These are phyloP conservation scores for Penicillium antarcticum DNA, from an alignment of 495 filamentous ascomycete genomes.

Conservation along the genomic window DNA sequence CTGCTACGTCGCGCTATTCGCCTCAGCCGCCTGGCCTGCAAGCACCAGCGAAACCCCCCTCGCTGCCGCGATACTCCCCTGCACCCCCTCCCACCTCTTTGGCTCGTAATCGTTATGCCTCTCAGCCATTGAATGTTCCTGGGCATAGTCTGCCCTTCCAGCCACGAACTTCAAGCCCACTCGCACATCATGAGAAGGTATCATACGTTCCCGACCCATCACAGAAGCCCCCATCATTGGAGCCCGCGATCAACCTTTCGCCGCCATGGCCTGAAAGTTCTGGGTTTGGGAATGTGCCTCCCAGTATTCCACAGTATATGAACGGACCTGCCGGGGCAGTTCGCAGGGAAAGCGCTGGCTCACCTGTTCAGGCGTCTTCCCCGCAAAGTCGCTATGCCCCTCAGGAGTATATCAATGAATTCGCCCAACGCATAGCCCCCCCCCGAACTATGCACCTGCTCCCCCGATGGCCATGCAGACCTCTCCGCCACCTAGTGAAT, in stretches of 20 bases:
- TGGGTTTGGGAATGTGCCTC: slow-evolving; percentile 18
- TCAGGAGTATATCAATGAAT: slow-evolving; percentile 53
- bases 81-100: slow-evolving; percentile 42
- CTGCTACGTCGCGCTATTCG: slow-evolving; percentile 39
- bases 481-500: slow-evolving; percentile 21
- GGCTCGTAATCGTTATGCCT: slow-evolving; percentile 46
- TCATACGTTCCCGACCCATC: slow-evolving; percentile 34
- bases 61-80: slow-evolving; percentile 38
- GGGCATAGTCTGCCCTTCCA: slow-evolving; percentile 62
- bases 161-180: slow-evolving; percentile 80
- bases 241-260: slow-evolving; percentile 25
- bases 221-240: slow-evolving; percentile 24
- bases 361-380: slow-evolving; percentile 22
- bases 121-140: slow-evolving; percentile 46
- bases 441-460: slow-evolving; percentile 30
- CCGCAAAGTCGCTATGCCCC: slow-evolving; percentile 39
- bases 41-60: slow-evolving; percentile 28
- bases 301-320: slow-evolving; percentile 8
- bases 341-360: slow-evolving; percentile 2
- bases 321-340: slow-evolving; percentile 3
- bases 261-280: slow-evolving; percentile 15
- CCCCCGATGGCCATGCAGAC: slow-evolving; percentile 31
- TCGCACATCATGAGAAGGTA: slow-evolving; percentile 60
- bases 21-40: slow-evolving; percentile 35
- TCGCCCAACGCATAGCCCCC: slow-evolving; percentile 45